A percentile compares a stretch with the other conserved stretches of the same genome.
Conservation (phyloP, 2,329 filamentous ascomycete genomes). For the Neonectria hederae region DNA sequence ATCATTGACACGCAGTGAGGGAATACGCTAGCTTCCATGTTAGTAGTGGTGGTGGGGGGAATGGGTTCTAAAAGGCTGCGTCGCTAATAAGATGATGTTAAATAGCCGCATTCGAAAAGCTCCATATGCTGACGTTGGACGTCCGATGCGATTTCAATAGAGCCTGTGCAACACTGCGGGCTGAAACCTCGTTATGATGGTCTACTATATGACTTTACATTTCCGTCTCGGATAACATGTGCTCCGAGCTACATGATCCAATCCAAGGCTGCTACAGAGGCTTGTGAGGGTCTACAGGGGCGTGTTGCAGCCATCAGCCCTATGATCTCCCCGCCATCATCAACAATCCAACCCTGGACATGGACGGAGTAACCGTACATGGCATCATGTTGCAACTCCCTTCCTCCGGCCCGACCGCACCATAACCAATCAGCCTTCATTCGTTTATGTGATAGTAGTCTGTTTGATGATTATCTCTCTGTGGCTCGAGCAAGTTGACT, state of each 20-base stretch:
- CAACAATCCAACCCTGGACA: neutral
- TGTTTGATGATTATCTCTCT: neutral
- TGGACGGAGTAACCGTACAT: neutral
- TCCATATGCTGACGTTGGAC: slow-evolving; percentile 23
- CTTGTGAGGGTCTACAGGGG: too few relatives aligned
- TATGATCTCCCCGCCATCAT: slow-evolving; percentile 1
- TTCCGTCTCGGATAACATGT: neutral
- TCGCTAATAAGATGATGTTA: neutral
- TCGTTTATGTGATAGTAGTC: neutral
- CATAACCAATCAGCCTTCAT: neutral
- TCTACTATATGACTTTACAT: neutral
- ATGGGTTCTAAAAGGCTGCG: slow-evolving; percentile 5
- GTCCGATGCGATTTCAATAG: neutral
- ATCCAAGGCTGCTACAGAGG: neutral
- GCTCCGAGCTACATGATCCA: neutral
- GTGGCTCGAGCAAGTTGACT: too few relatives aligned
- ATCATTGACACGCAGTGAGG: neutral
- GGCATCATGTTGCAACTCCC: slow-evolving; percentile 5
- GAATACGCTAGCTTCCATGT: neutral
- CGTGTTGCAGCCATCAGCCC: slow-evolving; percentile 12
- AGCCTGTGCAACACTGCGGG: neutral
- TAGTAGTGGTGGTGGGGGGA: slow-evolving; percentile 11
- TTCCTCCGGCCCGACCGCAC: neutral
- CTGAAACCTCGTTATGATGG: neutral
- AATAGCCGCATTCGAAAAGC: neutral